phyloP scores from a whole-genome alignment of 768 basidiomycete genomes.

The Lyophyllum atratum region DNA sequence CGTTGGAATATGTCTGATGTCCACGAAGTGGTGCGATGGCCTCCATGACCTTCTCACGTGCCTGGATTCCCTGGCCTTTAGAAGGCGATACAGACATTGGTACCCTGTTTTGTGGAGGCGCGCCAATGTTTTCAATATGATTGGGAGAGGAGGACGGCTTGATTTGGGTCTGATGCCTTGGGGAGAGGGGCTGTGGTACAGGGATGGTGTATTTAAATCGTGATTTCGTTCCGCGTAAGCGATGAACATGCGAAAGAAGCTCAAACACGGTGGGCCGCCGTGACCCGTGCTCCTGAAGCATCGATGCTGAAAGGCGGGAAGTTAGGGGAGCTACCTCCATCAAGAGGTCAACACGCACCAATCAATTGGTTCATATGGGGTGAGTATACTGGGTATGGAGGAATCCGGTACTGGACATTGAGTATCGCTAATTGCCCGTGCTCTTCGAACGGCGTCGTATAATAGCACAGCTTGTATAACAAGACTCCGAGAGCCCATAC shows the following conservation, averaged over 20 bases:
- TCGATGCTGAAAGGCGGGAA: conserved; percentile 59
- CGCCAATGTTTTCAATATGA: conserved; percentile 29
- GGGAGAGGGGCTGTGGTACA: conserved; percentile 46
- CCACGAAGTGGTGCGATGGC: conserved; percentile 80
- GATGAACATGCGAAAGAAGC: conserved; percentile 79
- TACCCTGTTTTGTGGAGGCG: conserved; percentile 23
- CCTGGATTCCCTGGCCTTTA: conserved; percentile 60
- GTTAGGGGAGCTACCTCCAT: conserved; percentile 5
- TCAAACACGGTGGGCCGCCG: conserved; percentile 90
- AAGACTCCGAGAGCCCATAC: conserved; percentile 98
- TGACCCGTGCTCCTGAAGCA: conserved; percentile 89
- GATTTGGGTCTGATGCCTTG: conserved; percentile 32
- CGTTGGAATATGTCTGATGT: conserved; percentile 46
- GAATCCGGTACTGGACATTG: conserved; percentile 93
- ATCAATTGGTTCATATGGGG: conserved; percentile 80
- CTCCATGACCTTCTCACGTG: conserved; percentile 76
- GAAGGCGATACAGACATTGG: conserved; percentile 26
- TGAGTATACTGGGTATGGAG: conserved; percentile 87
- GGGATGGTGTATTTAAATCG: conserved; percentile 69
- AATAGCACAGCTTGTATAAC: conserved; percentile 98
- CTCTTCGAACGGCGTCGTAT: conserved; percentile 98
- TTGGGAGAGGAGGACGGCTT: conserved; percentile 27
- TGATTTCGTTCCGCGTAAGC: conserved; percentile 85
- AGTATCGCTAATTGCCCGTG: conserved; percentile 95
- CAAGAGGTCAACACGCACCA: conserved; percentile 47